A percentile compares a stretch with the other conserved stretches of the same genome.
Evolutionary conservation across 805 yeast species (phyloP).

Genomic region (Ogataea corticis): DNA sequence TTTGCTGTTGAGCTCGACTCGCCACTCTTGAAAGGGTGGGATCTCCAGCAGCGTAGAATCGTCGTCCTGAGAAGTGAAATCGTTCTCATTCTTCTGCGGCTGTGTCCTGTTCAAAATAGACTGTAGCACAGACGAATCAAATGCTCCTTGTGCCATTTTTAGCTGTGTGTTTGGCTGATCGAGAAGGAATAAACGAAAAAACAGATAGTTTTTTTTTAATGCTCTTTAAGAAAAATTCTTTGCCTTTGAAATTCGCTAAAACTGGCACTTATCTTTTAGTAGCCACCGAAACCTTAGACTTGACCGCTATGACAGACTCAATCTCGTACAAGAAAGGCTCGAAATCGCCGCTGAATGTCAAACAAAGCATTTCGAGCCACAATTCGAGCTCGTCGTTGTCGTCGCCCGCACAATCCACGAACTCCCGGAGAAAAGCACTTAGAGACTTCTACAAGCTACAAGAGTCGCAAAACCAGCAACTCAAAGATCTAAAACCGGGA

Average conservation of each 20-base stretch:
- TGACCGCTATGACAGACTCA: slow-evolving; percentile 21
- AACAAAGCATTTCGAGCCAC: neutral
- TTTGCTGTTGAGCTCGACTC: slow-evolving; percentile 60
- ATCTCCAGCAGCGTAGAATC: slow-evolving; percentile 15
- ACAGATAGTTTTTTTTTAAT: neutral
- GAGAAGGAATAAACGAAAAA: neutral
- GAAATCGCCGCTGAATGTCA: neutral
- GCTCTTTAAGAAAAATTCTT: too few species aligned
- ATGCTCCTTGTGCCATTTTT: slow-evolving; percentile 10
- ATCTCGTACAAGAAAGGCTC: slow-evolving; percentile 20
- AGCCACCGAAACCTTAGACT: neutral
- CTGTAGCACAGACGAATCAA: slow-evolving; percentile 26
- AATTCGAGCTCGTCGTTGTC: neutral
- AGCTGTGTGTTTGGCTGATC: neutral
- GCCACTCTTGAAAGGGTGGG: slow-evolving; percentile 61
- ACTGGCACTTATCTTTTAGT: neutral
- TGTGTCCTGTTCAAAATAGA: slow-evolving; percentile 22
- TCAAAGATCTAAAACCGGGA: slow-evolving; percentile 9
- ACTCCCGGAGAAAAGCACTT: slow-evolving; percentile 40
- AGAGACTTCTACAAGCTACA: slow-evolving; percentile 44
- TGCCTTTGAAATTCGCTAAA: neutral
- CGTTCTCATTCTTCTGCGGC: slow-evolving; percentile 7
- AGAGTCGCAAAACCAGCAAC: slow-evolving; percentile 29
- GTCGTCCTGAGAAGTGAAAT: slow-evolving; percentile 3
- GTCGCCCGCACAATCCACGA: slow-evolving; percentile 9